Percentiles rank a stretch among this genome's conserved stretches.
Conservation (phyloP, 768 basidiomycete genomes). For the Fomitopsis pulvina region DNA sequence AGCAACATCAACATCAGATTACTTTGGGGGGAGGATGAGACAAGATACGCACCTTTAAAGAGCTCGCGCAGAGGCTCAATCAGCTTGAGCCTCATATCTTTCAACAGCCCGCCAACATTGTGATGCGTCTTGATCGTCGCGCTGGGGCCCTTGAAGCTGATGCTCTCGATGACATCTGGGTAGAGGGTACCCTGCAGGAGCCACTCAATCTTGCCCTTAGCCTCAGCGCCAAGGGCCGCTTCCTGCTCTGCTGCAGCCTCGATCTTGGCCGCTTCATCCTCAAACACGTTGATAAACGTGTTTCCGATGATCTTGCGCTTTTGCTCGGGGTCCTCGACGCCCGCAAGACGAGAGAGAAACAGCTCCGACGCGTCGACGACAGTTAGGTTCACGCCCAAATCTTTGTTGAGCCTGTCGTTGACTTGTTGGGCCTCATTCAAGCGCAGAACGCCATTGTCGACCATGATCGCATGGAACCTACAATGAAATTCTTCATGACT, state of each 20-base stretch:
- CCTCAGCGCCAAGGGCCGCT: constrained; percentile 54
- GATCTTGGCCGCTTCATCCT: constrained; percentile 86
- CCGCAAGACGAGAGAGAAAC: constrained; percentile 84
- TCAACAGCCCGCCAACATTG: constrained; percentile 93
- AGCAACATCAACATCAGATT: not conserved
- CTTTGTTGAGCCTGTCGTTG: constrained; percentile 83
- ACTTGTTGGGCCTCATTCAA: constrained; percentile 89
- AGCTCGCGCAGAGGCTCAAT: constrained; percentile 96
- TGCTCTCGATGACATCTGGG: constrained; percentile 98
- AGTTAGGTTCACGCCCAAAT: constrained; percentile 94
- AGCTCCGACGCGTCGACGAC: constrained; percentile 93
- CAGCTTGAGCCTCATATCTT: constrained; percentile 97
- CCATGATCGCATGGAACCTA: constrained; percentile 99
- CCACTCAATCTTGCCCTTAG: constrained; percentile 95
- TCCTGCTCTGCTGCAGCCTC: constrained; percentile 78
- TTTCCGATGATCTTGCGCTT: constrained; percentile 99
- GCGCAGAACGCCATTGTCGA: constrained; percentile 96
- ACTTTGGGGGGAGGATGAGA: not conserved
- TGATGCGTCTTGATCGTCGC: constrained; percentile 99
- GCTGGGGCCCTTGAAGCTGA: constrained; percentile 98
- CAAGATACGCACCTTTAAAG: constrained; percentile 75
- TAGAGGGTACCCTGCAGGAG: constrained; percentile 95
- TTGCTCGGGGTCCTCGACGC: constrained; percentile 91
- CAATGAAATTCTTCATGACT: not conserved
- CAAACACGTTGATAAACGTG: constrained; percentile 97